phyloP scores from a whole-genome alignment of 192 early-diverging fungal genomes.

The Coemansia erecta region DNA sequence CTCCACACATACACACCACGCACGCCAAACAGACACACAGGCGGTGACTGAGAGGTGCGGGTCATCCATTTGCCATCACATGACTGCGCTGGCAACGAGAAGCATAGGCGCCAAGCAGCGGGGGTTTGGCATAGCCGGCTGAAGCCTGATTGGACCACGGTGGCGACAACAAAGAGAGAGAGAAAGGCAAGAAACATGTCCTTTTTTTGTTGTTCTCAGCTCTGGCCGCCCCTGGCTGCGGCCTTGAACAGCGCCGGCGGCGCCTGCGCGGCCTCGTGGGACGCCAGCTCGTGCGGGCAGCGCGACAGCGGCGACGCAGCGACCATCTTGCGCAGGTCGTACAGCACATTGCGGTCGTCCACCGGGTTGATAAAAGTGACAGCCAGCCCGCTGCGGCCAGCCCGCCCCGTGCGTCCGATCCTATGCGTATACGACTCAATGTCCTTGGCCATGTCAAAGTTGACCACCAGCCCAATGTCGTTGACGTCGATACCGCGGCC shows the following conservation, averaged over 20 bases:
- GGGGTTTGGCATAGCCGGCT: no score
- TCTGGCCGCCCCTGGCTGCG: slow-evolving; percentile 8
- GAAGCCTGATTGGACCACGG: no score
- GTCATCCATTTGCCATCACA: neutral
- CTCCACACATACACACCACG: no score
- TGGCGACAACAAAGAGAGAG: no score
- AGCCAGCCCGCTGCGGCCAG: slow-evolving; percentile 87
- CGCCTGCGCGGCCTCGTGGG: slow-evolving; percentile 80
- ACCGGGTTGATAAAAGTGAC: slow-evolving; percentile 78
- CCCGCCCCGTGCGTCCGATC: slow-evolving; percentile 97
- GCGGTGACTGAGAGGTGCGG: no score
- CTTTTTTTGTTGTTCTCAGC: no score
- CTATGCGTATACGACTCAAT: slow-evolving; percentile 99
- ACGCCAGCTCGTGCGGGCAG: slow-evolving; percentile 80
- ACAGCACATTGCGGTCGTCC: slow-evolving; percentile 85
- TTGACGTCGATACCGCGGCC: slow-evolving; percentile 99
- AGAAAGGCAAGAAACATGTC: no score
- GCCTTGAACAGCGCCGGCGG: slow-evolving; percentile 51
- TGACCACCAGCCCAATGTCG: slow-evolving; percentile 93
- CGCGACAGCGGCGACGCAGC: slow-evolving; percentile 72
- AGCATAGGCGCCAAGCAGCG: no score
- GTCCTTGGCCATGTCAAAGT: slow-evolving; percentile 97
- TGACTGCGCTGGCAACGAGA: neutral
- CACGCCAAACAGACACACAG: no score
- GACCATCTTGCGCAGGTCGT: slow-evolving; percentile 70